These are phyloP conservation scores for Babesia ovata DNA, from an alignment of 169 alveolate genomes.

Conservation along the genomic window DNA sequence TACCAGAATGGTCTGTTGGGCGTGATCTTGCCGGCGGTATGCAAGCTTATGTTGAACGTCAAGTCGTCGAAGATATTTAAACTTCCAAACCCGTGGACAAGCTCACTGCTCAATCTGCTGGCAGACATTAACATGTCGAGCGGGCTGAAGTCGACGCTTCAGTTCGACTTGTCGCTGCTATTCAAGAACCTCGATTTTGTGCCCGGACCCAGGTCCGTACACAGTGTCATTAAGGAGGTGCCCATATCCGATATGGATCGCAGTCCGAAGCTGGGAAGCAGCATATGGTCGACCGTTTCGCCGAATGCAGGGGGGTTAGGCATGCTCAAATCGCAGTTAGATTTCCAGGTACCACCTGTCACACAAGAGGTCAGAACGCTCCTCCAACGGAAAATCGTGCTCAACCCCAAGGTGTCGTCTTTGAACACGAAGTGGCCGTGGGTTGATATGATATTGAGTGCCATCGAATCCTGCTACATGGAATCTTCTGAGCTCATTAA, in stretches of 20 bases:
- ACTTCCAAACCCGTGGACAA: slow-evolving; percentile 93
- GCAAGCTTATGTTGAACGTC: slow-evolving; percentile 84
- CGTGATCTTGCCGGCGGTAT: slow-evolving; percentile 87
- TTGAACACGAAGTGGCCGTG: slow-evolving; percentile 29
- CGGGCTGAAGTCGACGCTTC: slow-evolving; percentile 78
- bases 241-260: slow-evolving; percentile 52
- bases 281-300: slow-evolving; percentile 47
- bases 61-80: slow-evolving; percentile 78
- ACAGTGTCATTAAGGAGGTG: slow-evolving; percentile 7
- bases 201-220: slow-evolving; percentile 29
- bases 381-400: slow-evolving; percentile 49
- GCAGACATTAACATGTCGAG: slow-evolving; percentile 86
- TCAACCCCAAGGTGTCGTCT: slow-evolving; percentile 55
- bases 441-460: slow-evolving; percentile 47
- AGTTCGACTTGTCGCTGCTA: slow-evolving; percentile 85
- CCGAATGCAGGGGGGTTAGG: neutral
- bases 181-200: slow-evolving; percentile 73
- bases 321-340: neutral
- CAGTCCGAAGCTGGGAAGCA: slow-evolving; percentile 47
- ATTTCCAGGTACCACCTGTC: slow-evolving; percentile 56
- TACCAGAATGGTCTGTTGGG: slow-evolving; percentile 79
- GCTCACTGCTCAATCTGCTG: slow-evolving; percentile 79
- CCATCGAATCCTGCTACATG: slow-evolving; percentile 59
- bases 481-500: slow-evolving; percentile 53
- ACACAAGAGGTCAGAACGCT: slow-evolving; percentile 53